Conservation (phyloP, 169 alveolate genomes). For the Amoebophrya sp. region DNA sequence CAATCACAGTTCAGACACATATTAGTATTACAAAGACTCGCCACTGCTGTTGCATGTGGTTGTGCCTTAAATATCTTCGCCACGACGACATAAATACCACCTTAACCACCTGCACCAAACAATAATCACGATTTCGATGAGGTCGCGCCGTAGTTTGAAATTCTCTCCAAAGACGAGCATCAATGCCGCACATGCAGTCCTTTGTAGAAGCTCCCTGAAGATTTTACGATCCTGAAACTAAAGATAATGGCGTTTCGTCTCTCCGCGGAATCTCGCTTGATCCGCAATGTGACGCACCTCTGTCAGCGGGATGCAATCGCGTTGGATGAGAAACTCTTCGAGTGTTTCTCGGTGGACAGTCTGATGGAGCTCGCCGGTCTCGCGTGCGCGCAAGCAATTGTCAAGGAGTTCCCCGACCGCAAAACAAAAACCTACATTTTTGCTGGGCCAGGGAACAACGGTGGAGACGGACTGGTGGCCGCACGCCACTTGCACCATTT, state of each 20-base stretch:
- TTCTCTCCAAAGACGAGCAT: too few relatives aligned
- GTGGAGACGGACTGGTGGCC: conserved; percentile 74
- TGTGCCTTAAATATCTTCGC: too few relatives aligned
- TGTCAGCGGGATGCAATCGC: not conserved
- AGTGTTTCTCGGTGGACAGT: conserved; percentile 55
- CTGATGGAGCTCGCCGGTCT: conserved; percentile 79
- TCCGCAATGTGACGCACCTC: not conserved
- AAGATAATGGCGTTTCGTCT: not conserved
- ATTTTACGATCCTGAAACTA: too few relatives aligned
- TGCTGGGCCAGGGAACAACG: conserved; percentile 77
- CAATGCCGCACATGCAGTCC: too few relatives aligned
- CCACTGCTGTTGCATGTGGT: too few relatives aligned
- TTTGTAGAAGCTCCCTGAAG: too few relatives aligned
- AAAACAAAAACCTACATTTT: conserved; percentile 36
- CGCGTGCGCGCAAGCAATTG: conserved; percentile 60
- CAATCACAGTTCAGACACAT: too few relatives aligned
- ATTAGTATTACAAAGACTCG: too few relatives aligned
- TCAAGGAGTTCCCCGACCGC: not conserved
- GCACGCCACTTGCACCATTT: conserved; percentile 61
- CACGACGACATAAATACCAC: too few relatives aligned
- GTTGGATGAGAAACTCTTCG: not conserved
- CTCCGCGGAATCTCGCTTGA: not conserved
- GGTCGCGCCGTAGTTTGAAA: too few relatives aligned
- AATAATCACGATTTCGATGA: too few relatives aligned
- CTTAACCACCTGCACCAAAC: too few relatives aligned